Conservation (phyloP, 768 basidiomycete species). For the Cantharellus anzutake region DNA sequence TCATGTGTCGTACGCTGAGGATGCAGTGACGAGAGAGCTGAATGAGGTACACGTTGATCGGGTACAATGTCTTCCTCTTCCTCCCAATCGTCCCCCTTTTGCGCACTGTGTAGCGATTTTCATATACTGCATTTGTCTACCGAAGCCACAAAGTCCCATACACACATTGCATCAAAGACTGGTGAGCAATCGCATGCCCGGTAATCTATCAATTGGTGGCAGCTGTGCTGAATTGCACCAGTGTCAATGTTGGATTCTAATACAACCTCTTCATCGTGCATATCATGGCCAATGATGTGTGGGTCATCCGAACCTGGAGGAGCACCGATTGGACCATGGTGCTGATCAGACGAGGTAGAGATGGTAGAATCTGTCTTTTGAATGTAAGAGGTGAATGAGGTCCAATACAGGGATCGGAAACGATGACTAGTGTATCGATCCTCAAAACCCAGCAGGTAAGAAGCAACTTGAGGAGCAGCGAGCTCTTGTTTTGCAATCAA, state of each 20-base stretch:
- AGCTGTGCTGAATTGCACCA: background rate
- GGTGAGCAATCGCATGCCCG: conserved; percentile 9
- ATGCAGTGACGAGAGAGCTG: conserved; percentile 4
- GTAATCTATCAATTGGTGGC: conserved; percentile 7
- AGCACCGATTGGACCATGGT: background rate
- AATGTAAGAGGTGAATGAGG: conserved; percentile 15
- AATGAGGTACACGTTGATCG: background rate
- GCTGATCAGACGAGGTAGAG: too few relatives aligned
- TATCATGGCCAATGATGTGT: too few relatives aligned
- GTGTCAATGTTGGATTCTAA: background rate
- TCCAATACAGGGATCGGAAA: conserved; percentile 22
- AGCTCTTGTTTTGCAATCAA: conserved; percentile 24
- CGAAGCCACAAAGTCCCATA: background rate
- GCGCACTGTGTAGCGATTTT: background rate
- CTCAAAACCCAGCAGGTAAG: conserved; percentile 18
- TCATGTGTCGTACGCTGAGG: conserved; percentile 11
- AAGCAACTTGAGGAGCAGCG: conserved; percentile 21
- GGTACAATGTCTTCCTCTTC: too few relatives aligned
- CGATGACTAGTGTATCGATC: conserved; percentile 23
- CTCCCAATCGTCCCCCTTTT: too few relatives aligned
- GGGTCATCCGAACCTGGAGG: background rate
- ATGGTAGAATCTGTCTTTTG: conserved; percentile 1
- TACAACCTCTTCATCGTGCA: background rate
- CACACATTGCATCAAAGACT: background rate
- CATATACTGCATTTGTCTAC: background rate